Base-by-base conservation (phyloP, 2,329 filamentous ascomycete species). In the Talaromyces sp. region DNA sequence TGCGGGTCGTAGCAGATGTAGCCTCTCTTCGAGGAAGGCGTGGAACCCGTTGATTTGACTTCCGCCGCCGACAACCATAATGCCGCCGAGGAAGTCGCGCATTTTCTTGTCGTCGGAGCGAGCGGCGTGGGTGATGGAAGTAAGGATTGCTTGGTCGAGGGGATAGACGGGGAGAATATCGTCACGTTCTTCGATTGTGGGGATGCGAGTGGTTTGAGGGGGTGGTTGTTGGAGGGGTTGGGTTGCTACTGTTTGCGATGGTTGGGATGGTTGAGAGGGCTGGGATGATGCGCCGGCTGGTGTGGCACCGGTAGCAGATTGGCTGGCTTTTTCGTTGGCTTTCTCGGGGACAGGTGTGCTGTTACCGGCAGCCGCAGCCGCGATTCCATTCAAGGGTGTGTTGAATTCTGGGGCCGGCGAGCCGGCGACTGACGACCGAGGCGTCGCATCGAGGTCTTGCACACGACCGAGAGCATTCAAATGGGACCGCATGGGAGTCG, bases 61-160 rank as follows among this genome's bases (percentile, higher is more conserved):
- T 2, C 91, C 92, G 35, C 93, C 93, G 57, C 93, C 93, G 62
- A 96, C 88, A 1, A 96, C 87, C 90, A 97, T 95, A 79, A 97
- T 94, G 56, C 90, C 90, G 43, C 91, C 91, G 37, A 96, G 84
- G 73, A 97, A 90, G 74, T 99, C 95, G 62, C 92, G 90, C 68
- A 94, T 88, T 78, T 96, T 96, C 81, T 95, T 94, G 69, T 98
- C 93, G 74, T 98, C 94, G 64, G 90, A 90, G 68, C 90, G 90
- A 61, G 92, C 90, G 8, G 92, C 95, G 76, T 97, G 90, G 57
- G 90, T 86, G 73, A 98, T 96, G 58, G 89, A 93, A 17, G 91
- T 93, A 67, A 97, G 85, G 71, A 99, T 96, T 5, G 95, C 94
- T 67, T 89, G 86, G 75, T 98, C 94, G 31, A 99, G 86, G 0